Percentiles rank a stretch among this genome's conserved stretches.
Evolutionary conservation across 306 rosid genomes (phyloP).

Genomic region (Corylus americana): DNA sequence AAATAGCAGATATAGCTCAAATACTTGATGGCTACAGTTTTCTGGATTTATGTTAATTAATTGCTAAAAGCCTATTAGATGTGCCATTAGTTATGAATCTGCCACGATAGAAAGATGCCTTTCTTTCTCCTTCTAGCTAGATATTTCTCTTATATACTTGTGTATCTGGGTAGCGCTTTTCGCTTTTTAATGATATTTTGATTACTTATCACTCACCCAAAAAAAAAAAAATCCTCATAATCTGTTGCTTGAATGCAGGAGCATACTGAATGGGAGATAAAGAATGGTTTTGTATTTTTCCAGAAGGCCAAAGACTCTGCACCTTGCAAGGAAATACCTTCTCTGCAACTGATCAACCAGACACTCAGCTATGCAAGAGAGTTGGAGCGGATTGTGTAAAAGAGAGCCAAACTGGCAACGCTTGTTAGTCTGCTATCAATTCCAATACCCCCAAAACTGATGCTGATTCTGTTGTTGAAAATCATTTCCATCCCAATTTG

Average conservation of each 20-base stretch:
- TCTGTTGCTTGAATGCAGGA: slow-evolving; percentile 53
- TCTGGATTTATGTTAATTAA: neutral
- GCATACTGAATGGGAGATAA: slow-evolving; percentile 90
- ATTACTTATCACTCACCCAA: too few relatives aligned
- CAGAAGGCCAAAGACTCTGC: slow-evolving; percentile 89
- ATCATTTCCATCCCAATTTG: slow-evolving; percentile 25
- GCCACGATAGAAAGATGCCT: neutral
- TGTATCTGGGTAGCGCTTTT: too few relatives aligned
- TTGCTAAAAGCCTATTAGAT: neutral
- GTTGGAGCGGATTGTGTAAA: slow-evolving; percentile 95
- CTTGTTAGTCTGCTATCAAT: slow-evolving; percentile 23
- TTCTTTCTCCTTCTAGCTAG: too few relatives aligned
- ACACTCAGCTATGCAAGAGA: slow-evolving; percentile 98
- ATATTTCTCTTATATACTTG: too few relatives aligned
- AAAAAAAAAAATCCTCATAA: neutral
- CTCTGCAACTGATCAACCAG: slow-evolving; percentile 95
- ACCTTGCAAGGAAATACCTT: slow-evolving; percentile 98
- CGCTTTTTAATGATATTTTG: too few relatives aligned
- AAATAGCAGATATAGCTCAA: neutral
- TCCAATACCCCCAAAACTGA: slow-evolving; percentile 17
- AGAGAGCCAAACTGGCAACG: slow-evolving; percentile 20
- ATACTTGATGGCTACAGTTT: neutral
- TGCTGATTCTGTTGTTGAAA: slow-evolving; percentile 21
- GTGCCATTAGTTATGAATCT: neutral
- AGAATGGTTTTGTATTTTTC: slow-evolving; percentile 58